These are phyloP conservation scores for Eremochloa ophiuroides DNA, from an alignment of 176 grass and related monocot species.

Conservation along the genomic window DNA sequence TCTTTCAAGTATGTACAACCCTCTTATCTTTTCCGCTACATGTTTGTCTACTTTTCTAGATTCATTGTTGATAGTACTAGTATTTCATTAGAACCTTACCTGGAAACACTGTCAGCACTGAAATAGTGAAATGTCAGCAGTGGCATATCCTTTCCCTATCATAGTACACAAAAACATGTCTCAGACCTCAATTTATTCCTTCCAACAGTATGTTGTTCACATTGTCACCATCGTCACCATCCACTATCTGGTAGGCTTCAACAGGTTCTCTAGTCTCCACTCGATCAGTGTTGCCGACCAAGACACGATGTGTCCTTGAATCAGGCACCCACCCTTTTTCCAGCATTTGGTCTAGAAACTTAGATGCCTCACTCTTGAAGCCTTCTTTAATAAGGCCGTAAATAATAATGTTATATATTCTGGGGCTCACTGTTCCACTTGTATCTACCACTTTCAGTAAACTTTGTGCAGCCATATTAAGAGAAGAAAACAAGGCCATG, in stretches of 20 bases:
- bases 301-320: constrained; percentile 46
- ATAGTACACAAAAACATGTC: neutral
- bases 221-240: constrained; percentile 41
- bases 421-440: constrained; percentile 31
- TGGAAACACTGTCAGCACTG: neutral
- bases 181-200: constrained; percentile 34
- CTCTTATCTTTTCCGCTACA: neutral
- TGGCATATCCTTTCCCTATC: neutral
- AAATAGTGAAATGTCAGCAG: neutral
- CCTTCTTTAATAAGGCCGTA: constrained; percentile 62
- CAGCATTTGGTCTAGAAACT: constrained; percentile 64
- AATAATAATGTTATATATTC: constrained; percentile 53
- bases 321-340: constrained; percentile 69
- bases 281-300: constrained; percentile 25
- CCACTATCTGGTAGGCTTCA: constrained; percentile 10
- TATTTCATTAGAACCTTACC: neutral
- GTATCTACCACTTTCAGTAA: constrained; percentile 40
- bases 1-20: neutral
- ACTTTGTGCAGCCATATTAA: constrained; percentile 45
- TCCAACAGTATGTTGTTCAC: constrained; percentile 59
- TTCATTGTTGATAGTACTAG: neutral
- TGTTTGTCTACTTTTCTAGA: neutral
- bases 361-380: constrained; percentile 41
- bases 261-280: constrained; percentile 12
- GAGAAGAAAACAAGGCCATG: constrained; percentile 36